A percentile compares a stretch with the other conserved stretches of the same genome.
Conservation (phyloP, 768 basidiomycete species). For the Suillus decipiens region DNA sequence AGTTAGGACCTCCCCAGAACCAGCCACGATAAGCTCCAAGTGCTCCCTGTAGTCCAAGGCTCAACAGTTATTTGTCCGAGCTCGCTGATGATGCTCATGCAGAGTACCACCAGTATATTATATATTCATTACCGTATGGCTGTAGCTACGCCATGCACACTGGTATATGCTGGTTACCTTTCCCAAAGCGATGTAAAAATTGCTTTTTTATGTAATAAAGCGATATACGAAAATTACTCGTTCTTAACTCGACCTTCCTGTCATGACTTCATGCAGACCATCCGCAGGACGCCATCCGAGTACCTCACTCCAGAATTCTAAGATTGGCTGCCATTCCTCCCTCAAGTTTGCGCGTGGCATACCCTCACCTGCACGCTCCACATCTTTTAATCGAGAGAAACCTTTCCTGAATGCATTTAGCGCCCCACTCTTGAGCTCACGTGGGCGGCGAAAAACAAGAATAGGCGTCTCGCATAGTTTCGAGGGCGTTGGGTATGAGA, state of each 20-base stretch:
- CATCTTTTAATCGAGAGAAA: constrained; percentile 51
- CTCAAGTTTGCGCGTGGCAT: constrained; percentile 66
- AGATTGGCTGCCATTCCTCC: constrained; percentile 82
- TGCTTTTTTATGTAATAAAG: background rate
- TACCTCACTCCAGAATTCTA: constrained; percentile 83
- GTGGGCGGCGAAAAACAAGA: constrained; percentile 57
- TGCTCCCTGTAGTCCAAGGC: no score
- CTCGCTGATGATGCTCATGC: no score
- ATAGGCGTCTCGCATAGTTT: constrained; percentile 58
- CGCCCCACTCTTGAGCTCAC: constrained; percentile 44
- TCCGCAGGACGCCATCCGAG: constrained; percentile 57
- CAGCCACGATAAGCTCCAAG: no score
- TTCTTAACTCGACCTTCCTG: constrained; percentile 15
- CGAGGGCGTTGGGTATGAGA: constrained; percentile 73
- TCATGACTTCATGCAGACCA: constrained; percentile 72
- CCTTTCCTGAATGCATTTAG: constrained; percentile 61
- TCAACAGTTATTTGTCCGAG: no score
- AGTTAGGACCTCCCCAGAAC: no score
- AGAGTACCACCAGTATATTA: no score
- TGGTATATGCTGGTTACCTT: background rate
- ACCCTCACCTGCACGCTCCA: constrained; percentile 49
- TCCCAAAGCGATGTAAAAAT: background rate
- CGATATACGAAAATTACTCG: background rate
- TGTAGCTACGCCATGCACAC: no score
- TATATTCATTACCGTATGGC: no score